phyloP scores from a whole-genome alignment of 768 basidiomycete genomes.

The Porphyrellus cyaneotinctus region DNA sequence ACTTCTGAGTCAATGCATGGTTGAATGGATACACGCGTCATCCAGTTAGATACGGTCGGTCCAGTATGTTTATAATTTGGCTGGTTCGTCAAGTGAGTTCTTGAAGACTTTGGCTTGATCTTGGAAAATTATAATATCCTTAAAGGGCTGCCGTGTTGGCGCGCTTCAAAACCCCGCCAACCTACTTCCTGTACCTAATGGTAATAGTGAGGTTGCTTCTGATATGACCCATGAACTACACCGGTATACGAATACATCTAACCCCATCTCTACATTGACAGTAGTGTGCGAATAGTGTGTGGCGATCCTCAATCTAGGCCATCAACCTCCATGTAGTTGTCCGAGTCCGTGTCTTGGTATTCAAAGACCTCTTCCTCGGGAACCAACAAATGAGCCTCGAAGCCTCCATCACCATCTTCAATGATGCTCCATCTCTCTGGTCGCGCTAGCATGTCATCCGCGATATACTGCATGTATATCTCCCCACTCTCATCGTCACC shows the following conservation, averaged over 20 bases:
- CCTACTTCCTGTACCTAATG: too few relatives aligned
- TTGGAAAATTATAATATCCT: too few relatives aligned
- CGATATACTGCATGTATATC: conserved; percentile 37
- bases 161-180: too few relatives aligned
- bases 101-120: too few relatives aligned
- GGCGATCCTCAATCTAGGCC: conserved; percentile 7
- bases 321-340: conserved; percentile 34
- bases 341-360: conserved; percentile 38
- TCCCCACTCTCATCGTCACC: conserved; percentile 40
- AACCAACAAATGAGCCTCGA: conserved; percentile 41
- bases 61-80: too few relatives aligned
- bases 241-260: conserved; percentile 10
- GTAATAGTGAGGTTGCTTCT: too few relatives aligned
- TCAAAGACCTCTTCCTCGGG: conserved; percentile 32
- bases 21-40: too few relatives aligned
- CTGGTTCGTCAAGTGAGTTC: too few relatives aligned
- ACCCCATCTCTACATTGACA: not conserved
- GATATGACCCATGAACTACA: too few relatives aligned
- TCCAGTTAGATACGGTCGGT: too few relatives aligned
- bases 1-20: too few relatives aligned
- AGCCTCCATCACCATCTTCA: conserved; percentile 36
- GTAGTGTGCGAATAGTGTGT: not conserved
- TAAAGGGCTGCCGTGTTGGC: too few relatives aligned
- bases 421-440: conserved; percentile 43
- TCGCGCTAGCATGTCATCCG: conserved; percentile 38